Conservation (phyloP, 2,329 filamentous ascomycete species). For the Aureobasidium melanogenum region DNA sequence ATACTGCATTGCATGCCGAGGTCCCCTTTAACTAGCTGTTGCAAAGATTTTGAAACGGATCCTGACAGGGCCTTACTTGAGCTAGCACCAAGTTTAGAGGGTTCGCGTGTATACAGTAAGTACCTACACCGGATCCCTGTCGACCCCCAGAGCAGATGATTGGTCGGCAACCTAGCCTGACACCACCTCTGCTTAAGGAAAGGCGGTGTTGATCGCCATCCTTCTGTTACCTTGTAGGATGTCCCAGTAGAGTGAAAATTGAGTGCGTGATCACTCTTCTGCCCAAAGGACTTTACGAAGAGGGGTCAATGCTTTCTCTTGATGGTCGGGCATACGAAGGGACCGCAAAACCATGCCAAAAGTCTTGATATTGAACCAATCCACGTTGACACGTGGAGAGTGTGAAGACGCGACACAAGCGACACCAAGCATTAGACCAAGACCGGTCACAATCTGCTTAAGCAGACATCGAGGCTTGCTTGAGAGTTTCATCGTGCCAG, state of each 20-base stretch:
- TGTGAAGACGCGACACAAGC: neutral
- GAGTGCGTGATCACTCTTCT: neutral
- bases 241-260: neutral
- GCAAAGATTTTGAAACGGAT: too few species aligned
- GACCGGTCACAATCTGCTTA: neutral
- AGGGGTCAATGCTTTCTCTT: neutral
- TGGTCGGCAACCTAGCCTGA: neutral
- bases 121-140: neutral
- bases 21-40: too few species aligned
- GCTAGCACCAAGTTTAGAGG: neutral
- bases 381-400: neutral
- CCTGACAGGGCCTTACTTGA: too few species aligned
- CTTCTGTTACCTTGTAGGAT: neutral
- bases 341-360: neutral
- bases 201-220: neutral
- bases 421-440: neutral
- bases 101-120: neutral
- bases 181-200: neutral
- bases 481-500: neutral
- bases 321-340: too few species aligned
- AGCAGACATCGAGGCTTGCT: neutral
- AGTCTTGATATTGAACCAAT: neutral
- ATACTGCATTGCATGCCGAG: too few species aligned
- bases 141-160: neutral
- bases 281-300: neutral